phyloP scores from a whole-genome alignment of 129 eudicot genomes.

The Helichrysum umbraculigerum region DNA sequence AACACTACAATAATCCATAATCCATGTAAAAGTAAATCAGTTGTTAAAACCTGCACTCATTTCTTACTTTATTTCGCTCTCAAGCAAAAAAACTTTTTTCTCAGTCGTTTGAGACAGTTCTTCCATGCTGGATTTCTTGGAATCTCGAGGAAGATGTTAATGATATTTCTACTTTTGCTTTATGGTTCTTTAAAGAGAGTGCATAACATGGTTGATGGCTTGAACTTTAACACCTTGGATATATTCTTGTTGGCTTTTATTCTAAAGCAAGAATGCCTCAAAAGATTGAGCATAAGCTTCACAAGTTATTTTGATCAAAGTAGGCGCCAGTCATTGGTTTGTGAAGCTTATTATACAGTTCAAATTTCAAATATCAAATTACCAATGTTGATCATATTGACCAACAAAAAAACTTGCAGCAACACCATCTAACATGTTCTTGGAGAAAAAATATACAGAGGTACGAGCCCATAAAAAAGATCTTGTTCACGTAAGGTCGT shows the following conservation, averaged over 20 bases:
- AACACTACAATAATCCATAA: not conserved
- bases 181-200: not conserved
- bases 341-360: not conserved
- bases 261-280: slow-evolving; percentile 1
- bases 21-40: not conserved
- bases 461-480: not conserved
- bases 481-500: not conserved
- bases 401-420: slow-evolving; percentile 14
- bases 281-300: not conserved
- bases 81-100: not conserved
- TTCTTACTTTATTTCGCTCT: not conserved
- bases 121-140: not conserved
- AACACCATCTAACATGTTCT: not conserved
- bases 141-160: not conserved
- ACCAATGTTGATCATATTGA: not conserved
- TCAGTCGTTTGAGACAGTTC: not conserved
- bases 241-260: not conserved
- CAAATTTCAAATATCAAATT: not conserved
- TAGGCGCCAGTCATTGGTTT: not conserved
- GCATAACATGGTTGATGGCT: not conserved
- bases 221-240: not conserved
- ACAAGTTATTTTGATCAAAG: not conserved
- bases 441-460: no score
- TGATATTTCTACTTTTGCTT: not conserved
- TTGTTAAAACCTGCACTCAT: not conserved